These are phyloP conservation scores for Monascus ruber DNA, from an alignment of 2,329 filamentous ascomycete genomes.

Conservation along the genomic window DNA sequence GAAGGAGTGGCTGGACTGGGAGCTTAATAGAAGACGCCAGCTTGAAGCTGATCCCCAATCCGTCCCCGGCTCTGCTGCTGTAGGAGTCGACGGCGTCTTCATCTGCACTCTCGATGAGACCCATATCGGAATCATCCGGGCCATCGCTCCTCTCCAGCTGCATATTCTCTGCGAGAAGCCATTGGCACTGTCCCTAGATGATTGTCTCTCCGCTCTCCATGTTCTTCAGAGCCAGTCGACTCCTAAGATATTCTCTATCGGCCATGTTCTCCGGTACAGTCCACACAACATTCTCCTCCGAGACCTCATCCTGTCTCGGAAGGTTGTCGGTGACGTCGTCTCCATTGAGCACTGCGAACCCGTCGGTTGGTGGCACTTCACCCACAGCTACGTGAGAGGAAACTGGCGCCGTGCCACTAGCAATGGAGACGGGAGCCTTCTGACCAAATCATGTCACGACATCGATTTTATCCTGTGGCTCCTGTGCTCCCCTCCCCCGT, in stretches of 20 bases:
- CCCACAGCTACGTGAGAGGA: conserved; percentile 78
- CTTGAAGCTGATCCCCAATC: conserved; percentile 23
- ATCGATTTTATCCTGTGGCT: conserved; percentile 90
- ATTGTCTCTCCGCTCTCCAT: conserved; percentile 62
- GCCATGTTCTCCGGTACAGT: conserved; percentile 86
- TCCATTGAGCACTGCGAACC: conserved; percentile 88
- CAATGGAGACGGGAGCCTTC: conserved; percentile 61
- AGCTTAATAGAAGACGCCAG: conserved; percentile 47
- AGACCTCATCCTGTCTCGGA: conserved; percentile 62
- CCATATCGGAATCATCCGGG: conserved; percentile 70
- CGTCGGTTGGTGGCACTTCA: conserved; percentile 92
- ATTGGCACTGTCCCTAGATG: conserved; percentile 63
- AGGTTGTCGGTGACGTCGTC: conserved; percentile 69
- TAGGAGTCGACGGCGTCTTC: conserved; percentile 54
- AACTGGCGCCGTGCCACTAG: conserved; percentile 79
- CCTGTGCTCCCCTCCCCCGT: conserved; percentile 57
- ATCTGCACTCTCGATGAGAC: conserved; percentile 77
- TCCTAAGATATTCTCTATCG: conserved; percentile 65
- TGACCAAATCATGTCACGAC: conserved; percentile 95
- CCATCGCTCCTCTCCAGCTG: conserved; percentile 55
- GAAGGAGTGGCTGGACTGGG: conserved; percentile 65
- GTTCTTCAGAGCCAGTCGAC: conserved; percentile 15
- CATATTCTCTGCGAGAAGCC: conserved; percentile 97
- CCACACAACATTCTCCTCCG: conserved; percentile 83
- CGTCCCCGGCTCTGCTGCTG: conserved; percentile 32